Conservation (phyloP, 2,329 filamentous ascomycete genomes). For the Fonsecaea pedrosoi region DNA sequence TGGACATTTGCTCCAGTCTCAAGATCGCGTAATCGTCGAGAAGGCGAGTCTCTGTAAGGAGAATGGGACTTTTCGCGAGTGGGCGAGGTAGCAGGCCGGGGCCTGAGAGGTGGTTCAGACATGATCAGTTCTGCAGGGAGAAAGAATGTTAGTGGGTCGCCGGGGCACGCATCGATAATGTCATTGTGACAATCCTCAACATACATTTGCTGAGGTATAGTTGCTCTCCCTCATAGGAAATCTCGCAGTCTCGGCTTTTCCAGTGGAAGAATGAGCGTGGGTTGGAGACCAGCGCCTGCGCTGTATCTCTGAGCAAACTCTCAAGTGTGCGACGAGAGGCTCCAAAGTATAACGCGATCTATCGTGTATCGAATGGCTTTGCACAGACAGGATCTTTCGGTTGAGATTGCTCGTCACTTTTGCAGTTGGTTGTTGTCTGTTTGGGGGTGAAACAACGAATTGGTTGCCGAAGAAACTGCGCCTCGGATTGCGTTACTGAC, state of each 20-base stretch:
- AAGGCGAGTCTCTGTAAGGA: conserved; percentile 71
- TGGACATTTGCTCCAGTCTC: conserved; percentile 63
- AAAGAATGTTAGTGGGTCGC: conserved; percentile 32
- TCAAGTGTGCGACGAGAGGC: not conserved
- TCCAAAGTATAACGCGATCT: not conserved
- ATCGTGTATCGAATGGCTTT: not conserved
- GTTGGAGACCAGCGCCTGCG: conserved; percentile 31
- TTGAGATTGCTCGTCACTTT: conserved; percentile 3
- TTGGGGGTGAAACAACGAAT: conserved; percentile 3
- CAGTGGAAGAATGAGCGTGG: conserved; percentile 5
- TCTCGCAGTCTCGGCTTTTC: not conserved
- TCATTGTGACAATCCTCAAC: conserved; percentile 21
- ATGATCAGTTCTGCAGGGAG: conserved; percentile 42
- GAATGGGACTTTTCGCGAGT: conserved; percentile 65
- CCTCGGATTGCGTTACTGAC: not conserved
- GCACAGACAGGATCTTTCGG: not conserved
- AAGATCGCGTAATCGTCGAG: conserved; percentile 72
- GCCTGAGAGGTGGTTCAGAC: conserved; percentile 66
- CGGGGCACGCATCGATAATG: conserved; percentile 23
- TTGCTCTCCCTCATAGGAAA: not conserved
- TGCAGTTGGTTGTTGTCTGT: not conserved
- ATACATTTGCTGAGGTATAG: conserved; percentile 5
- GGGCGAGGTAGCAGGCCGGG: conserved; percentile 65
- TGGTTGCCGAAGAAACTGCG: conserved; percentile 8
- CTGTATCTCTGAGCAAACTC: conserved; percentile 11